These are phyloP conservation scores for Lactarius evosmus DNA, from an alignment of 768 basidiomycete genomes.

Conservation along the genomic window DNA sequence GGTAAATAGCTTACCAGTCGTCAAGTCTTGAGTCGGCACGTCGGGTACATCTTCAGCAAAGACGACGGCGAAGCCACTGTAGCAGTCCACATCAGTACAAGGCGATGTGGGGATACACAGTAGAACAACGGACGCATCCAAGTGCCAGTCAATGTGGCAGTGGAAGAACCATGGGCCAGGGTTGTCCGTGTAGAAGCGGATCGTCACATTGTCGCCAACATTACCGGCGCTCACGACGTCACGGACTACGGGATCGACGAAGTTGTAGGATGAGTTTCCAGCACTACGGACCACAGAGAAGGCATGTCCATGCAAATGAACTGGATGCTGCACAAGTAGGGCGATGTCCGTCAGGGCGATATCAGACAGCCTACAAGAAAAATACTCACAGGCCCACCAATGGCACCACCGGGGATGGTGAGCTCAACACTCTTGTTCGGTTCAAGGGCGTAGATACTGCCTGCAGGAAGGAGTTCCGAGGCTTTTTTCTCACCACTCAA, in stretches of 20 bases:
- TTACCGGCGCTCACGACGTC: constrained; percentile 28
- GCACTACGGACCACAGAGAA: constrained; percentile 21
- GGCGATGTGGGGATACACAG: constrained; percentile 37
- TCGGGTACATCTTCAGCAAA: constrained; percentile 20
- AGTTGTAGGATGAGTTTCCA: constrained; percentile 18
- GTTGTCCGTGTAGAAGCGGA: constrained; percentile 35
- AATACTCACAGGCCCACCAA: constrained; percentile 32
- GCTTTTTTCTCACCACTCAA: constrained; percentile 50
- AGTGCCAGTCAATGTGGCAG: constrained; percentile 35
- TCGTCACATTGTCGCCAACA: constrained; percentile 22
- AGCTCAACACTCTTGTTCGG: constrained; percentile 47
- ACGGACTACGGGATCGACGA: constrained; percentile 25
- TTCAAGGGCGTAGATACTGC: constrained; percentile 47
- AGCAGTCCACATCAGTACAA: not conserved
- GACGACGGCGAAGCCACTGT: constrained; percentile 19
- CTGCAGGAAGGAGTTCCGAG: constrained; percentile 47
- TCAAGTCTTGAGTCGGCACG: not conserved
- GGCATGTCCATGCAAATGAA: constrained; percentile 24
- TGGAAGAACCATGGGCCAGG: constrained; percentile 34
- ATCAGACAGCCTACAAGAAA: not conserved
- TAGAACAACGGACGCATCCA: constrained; percentile 47
- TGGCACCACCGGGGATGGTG: constrained; percentile 42
- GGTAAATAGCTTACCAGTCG: not conserved
- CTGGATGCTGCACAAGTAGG: constrained; percentile 19
- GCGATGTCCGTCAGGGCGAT: not conserved